Evolutionary conservation across 1,284 basidiomycete species (phyloP).

Genomic region (Ustilago curta): DNA sequence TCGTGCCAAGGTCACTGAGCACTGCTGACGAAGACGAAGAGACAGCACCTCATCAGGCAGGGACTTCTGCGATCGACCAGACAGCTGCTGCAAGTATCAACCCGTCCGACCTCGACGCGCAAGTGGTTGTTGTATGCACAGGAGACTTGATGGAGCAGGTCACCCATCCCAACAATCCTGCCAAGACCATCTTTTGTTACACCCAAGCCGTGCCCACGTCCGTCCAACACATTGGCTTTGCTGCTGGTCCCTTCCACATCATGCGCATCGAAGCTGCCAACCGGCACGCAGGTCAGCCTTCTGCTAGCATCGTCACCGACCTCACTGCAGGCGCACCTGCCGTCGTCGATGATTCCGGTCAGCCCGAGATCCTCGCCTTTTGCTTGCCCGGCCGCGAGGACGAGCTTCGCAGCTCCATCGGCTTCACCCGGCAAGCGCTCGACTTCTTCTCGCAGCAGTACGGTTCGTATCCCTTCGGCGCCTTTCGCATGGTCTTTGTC

Average conservation of each 20-base stretch:
- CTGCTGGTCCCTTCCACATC: constrained; percentile 86
- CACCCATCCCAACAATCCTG: constrained; percentile 90
- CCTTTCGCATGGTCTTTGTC: constrained; percentile 95
- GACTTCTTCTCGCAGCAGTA: constrained; percentile 90
- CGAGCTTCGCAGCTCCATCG: constrained; percentile 77
- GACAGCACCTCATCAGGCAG: constrained; percentile 6
- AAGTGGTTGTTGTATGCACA: constrained; percentile 84
- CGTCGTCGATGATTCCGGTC: constrained; percentile 65
- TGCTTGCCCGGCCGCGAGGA: constrained; percentile 87
- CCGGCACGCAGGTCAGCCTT: constrained; percentile 73
- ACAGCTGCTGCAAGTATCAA: constrained; percentile 12
- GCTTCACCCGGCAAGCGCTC: constrained; percentile 88
- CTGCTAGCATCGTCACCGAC: constrained; percentile 72
- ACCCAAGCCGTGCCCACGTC: constrained; percentile 88
- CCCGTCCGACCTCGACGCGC: constrained; percentile 65
- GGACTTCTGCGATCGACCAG: constrained; percentile 12
- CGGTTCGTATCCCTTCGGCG: constrained; percentile 92
- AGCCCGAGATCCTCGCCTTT: constrained; percentile 91
- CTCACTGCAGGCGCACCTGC: constrained; percentile 23
- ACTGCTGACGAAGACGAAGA: constrained; percentile 35
- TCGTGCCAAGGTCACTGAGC: constrained; percentile 80
- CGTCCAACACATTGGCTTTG: constrained; percentile 94
- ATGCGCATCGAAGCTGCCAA: constrained; percentile 40
- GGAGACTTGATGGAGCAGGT: constrained; percentile 77
- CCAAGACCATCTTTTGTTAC: constrained; percentile 94